Evolutionary conservation across 2,329 filamentous ascomycete species (phyloP), one percentile per base, ranked within the genome.

Genomic region (Fusarium irregulare): DNA sequence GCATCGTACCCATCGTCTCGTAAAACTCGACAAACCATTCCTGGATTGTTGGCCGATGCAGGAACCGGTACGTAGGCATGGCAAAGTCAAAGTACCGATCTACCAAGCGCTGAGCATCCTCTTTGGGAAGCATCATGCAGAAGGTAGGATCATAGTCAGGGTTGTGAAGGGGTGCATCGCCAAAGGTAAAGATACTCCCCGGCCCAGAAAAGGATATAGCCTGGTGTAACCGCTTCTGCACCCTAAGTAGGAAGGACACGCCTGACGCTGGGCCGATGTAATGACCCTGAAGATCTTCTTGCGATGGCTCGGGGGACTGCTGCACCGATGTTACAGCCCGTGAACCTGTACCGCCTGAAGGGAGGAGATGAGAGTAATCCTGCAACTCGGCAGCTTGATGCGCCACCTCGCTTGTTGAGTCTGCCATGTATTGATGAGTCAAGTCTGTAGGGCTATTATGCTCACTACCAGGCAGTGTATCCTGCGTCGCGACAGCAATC

Each of bases 61-160:
- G 73, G 62, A 87, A 88, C 1, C 86, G 81, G 68, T 88, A 86
- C 0, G 86, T 87, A 3, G 87, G 85, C 60, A 86, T 85, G 2
- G 85, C 85, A 69, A 85, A 87, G 56, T 87, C 86, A 70, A 88
- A 88, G 61, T 88, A 88, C 8, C 85, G 76, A 34, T 81, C 79
- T 1, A 88, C 76, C 23, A 88, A 51, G 2, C 69, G 66, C 44
- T 76, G 69, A 7, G 76, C 74, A 21, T 76, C 76, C 13, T 80
- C 74, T 41, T 79, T 77, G 34, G 84, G 63, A 23, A 82, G 78
- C 74, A 87, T 64, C 72, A 82, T 71, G 70, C 81, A 80, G 28
- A 78, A 78, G 16, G 76, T 72, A 9, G 80, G 76, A 12, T 79
- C 77, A 28, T 76, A 76, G 2, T 79, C 78, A 2, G 80, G 78